phyloP scores from a whole-genome alignment of 176 grass and related monocot genomes.

The Eleusine indica region DNA sequence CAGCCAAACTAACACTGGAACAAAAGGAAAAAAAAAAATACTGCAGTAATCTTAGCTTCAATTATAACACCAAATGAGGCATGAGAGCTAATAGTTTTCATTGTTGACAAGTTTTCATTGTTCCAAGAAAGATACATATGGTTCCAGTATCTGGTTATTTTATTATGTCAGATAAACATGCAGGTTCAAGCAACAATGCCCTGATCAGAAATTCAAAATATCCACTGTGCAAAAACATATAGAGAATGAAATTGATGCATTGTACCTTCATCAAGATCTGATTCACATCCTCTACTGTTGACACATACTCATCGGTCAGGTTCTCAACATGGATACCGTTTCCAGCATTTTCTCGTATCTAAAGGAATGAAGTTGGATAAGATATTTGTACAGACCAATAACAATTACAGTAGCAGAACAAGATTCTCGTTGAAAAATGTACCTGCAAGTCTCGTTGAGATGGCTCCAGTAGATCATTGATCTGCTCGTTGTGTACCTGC shows the following conservation, averaged over 20 bases:
- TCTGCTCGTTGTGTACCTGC: slow-evolving; percentile 87
- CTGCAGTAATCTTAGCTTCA: not conserved
- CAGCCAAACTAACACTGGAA: not conserved
- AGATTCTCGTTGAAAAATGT: slow-evolving; percentile 24
- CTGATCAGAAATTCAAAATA: not conserved
- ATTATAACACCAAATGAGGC: not conserved
- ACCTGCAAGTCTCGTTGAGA: slow-evolving; percentile 95
- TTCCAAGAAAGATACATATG: not conserved
- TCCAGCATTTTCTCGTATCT: slow-evolving; percentile 79
- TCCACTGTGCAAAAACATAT: slow-evolving; percentile 8
- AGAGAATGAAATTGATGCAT: not conserved
- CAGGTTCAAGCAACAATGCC: not conserved
- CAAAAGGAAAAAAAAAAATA: slow-evolving; percentile 5
- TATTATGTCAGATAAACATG: not conserved
- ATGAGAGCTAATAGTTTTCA: slow-evolving; percentile 4
- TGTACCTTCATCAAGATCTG: slow-evolving; percentile 93
- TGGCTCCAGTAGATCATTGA: slow-evolving; percentile 92
- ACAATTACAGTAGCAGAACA: not conserved
- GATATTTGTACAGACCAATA: slow-evolving; percentile 15
- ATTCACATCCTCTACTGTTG: slow-evolving; percentile 71
- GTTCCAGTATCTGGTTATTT: not conserved
- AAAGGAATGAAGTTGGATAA: slow-evolving; percentile 22
- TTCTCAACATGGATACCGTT: slow-evolving; percentile 86
- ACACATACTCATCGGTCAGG: slow-evolving; percentile 88
- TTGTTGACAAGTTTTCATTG: not conserved